phyloP scores from a whole-genome alignment of 495 filamentous ascomycete species.

The Neurospora sp. region DNA sequence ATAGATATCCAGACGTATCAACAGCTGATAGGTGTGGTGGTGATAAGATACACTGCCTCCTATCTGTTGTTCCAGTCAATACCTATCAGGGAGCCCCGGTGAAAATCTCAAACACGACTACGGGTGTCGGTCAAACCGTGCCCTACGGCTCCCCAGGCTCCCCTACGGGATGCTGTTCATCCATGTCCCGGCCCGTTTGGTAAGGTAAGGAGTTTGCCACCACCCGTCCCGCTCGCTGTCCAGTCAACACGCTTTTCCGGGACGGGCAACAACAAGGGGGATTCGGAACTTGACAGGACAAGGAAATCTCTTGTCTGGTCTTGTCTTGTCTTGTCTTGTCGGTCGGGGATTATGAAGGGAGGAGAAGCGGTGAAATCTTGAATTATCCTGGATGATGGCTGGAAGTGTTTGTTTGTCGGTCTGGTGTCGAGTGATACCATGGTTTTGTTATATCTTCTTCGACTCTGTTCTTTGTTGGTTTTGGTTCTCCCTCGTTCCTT shows the following conservation, averaged over 20 bases:
- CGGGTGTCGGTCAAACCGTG: neutral
- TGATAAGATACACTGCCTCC: no score
- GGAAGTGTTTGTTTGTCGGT: neutral
- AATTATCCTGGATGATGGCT: neutral
- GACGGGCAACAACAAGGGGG: neutral
- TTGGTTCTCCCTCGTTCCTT: neutral
- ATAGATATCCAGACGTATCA: no score
- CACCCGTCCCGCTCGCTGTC: neutral
- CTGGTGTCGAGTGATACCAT: neutral
- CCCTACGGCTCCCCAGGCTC: neutral
- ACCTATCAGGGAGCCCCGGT: no score
- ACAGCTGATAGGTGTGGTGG: no score
- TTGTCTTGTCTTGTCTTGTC: neutral
- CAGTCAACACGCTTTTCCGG: neutral
- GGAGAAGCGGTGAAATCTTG: neutral
- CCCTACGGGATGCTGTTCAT: neutral
- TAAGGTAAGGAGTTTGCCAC: neutral
- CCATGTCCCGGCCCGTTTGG: neutral
- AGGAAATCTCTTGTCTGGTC: no score
- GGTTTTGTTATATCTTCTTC: neutral
- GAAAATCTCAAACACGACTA: neutral
- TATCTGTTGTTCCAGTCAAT: no score
- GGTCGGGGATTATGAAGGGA: neutral
- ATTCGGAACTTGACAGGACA: neutral
- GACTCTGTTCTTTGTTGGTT: neutral